A percentile compares a stretch with the other conserved stretches of the same genome.
phyloP scores from a whole-genome alignment of 73 alveolate genomes.

The Paramecium tetraurelia region DNA sequence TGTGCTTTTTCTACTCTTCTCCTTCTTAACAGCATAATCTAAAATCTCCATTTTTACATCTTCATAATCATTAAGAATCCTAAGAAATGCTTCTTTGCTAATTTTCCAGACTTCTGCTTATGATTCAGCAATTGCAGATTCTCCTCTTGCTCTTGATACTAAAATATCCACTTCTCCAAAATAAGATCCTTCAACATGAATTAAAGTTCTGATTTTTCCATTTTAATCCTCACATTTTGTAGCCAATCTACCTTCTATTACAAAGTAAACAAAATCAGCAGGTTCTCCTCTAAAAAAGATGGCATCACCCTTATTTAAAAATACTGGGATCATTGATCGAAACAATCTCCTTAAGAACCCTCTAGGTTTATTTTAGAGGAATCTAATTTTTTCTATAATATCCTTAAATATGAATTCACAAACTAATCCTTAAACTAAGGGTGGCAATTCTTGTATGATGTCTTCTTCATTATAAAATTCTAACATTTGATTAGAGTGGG shows the following conservation, averaged over 20 bases:
- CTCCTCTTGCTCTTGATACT: conserved; percentile 43
- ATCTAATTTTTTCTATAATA: not conserved
- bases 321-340: not conserved
- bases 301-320: conserved; percentile 34
- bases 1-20: conserved; percentile 37
- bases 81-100: not conserved
- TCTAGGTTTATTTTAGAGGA: not conserved
- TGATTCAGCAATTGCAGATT: conserved; percentile 30
- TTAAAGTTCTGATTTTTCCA: not conserved
- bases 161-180: conserved; percentile 32
- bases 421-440: not conserved
- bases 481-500: conserved; percentile 9
- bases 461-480: conserved; percentile 32
- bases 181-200: conserved; percentile 43
- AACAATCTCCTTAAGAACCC: not conserved
- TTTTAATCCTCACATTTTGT: conserved; percentile 16
- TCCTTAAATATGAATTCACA: conserved; percentile 32
- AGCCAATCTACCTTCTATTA: not conserved
- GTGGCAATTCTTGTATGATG: conserved; percentile 15
- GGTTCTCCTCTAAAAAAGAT: conserved; percentile 39
- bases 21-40: conserved; percentile 31
- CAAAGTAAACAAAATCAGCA: conserved; percentile 45
- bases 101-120: conserved; percentile 39
- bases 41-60: conserved; percentile 25
- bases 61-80: not conserved